Percentiles rank a stretch among this genome's conserved stretches.
Conservation (phyloP, 176 grass and related monocot genomes). For the Bothriochloa decipiens region DNA sequence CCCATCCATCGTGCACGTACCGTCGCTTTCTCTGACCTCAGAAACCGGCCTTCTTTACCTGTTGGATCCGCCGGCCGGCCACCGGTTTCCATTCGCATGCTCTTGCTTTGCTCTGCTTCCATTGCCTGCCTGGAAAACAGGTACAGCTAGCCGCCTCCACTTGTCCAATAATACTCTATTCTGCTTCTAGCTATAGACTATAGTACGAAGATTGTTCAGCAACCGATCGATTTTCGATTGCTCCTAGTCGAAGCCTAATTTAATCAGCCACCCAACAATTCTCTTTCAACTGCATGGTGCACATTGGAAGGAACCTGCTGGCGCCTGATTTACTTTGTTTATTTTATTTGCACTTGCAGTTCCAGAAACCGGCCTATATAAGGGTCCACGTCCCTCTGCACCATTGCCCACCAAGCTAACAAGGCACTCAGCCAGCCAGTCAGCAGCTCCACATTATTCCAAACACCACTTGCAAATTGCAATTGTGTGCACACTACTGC, state of each 20-base stretch:
- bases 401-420: background rate
- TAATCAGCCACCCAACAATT: conserved; percentile 1
- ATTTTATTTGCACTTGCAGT: background rate
- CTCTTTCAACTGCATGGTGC: conserved; percentile 1
- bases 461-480: background rate
- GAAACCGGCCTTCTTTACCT: background rate
- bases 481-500: background rate
- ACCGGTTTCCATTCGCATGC: background rate
- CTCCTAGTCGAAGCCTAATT: background rate
- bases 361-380: background rate
- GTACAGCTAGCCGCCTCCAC: conserved; percentile 1
- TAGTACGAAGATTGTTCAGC: background rate
- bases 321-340: background rate
- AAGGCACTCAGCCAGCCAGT: background rate
- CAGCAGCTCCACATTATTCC: background rate
- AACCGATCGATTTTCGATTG: no score
- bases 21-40: no score
- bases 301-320: background rate
- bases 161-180: no score
- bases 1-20: no score
- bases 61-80: background rate
- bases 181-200: no score
- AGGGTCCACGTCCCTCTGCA: background rate
- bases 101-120: background rate
- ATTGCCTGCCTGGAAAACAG: conserved; percentile 1